Evolutionary conservation across 2,329 filamentous ascomycete species (phyloP).

Genomic region (Fusarium annulatum): DNA sequence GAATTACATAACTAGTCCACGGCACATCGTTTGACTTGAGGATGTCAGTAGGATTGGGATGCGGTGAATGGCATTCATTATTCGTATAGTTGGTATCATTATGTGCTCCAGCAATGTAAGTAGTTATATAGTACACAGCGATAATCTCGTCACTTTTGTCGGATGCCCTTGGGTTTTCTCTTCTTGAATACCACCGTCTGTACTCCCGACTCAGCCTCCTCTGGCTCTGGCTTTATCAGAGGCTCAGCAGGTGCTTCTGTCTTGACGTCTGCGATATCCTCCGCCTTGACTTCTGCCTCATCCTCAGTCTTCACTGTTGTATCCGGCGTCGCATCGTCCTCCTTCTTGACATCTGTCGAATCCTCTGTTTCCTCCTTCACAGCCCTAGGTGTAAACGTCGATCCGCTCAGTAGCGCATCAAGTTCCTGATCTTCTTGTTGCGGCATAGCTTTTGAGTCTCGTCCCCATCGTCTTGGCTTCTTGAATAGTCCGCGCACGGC

Average conservation of each 20-base stretch:
- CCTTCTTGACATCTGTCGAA: conserved; percentile 37
- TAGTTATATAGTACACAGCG: conserved; percentile 2
- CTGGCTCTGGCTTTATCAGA: conserved; percentile 47
- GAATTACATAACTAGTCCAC: neutral
- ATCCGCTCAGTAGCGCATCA: conserved; percentile 67
- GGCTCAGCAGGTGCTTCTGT: conserved; percentile 51
- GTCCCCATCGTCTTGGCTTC: conserved; percentile 66
- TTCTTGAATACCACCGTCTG: conserved; percentile 80
- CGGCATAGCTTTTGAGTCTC: conserved; percentile 62
- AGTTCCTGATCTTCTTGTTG: conserved; percentile 66
- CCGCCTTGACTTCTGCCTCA: neutral
- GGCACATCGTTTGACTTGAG: too few species aligned
- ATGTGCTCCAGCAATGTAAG: neutral
- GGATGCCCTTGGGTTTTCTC: conserved; percentile 74
- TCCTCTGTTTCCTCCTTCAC: conserved; percentile 43
- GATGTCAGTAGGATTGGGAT: neutral
- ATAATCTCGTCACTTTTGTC: conserved; percentile 61
- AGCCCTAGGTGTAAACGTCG: conserved; percentile 41
- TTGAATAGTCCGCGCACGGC: conserved; percentile 70
- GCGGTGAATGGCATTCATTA: neutral
- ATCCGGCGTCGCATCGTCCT: conserved; percentile 22
- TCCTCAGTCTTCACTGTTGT: conserved; percentile 1
- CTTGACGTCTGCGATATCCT: conserved; percentile 49
- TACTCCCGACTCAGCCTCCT: conserved; percentile 36
- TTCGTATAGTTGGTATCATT: neutral